Percentiles rank a stretch among this genome's conserved stretches.
Conservation (phyloP, 805 yeast species). For the Blastobotrys terrestris region DNA sequence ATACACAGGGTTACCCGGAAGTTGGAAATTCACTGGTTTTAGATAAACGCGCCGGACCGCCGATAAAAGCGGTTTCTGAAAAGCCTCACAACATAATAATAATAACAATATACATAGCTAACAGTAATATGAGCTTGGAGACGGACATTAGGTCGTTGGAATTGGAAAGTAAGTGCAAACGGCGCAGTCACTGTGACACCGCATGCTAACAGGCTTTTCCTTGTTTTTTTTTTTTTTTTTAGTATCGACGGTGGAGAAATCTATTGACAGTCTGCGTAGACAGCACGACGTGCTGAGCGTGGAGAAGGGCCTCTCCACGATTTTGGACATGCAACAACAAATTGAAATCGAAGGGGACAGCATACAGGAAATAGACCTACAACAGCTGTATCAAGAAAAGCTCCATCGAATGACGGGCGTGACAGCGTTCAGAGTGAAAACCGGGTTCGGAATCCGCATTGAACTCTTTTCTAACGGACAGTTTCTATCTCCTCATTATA, state of each 20-base stretch:
- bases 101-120: neutral
- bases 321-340: neutral
- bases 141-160: neutral
- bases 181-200: neutral
- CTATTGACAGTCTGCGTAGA: neutral
- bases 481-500: constrained; percentile 18
- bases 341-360: neutral
- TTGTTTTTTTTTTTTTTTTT: neutral
- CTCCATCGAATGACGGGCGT: constrained; percentile 18
- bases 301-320: neutral
- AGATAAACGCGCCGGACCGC: neutral
- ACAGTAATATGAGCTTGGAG: neutral
- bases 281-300: neutral
- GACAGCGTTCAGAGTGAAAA: constrained; percentile 16
- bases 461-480: constrained; percentile 12
- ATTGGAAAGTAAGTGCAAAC: neutral
- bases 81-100: neutral
- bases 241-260: neutral
- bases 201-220: neutral
- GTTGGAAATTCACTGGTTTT: neutral
- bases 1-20: neutral
- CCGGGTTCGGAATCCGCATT: constrained; percentile 19
- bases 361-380: neutral
- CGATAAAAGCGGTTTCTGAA: neutral
- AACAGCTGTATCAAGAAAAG: constrained; percentile 9